A percentile compares a stretch with the other conserved stretches of the same genome.
Evolutionary conservation across 306 rosid species (phyloP).

Genomic region (Begonia peltatifolia): DNA sequence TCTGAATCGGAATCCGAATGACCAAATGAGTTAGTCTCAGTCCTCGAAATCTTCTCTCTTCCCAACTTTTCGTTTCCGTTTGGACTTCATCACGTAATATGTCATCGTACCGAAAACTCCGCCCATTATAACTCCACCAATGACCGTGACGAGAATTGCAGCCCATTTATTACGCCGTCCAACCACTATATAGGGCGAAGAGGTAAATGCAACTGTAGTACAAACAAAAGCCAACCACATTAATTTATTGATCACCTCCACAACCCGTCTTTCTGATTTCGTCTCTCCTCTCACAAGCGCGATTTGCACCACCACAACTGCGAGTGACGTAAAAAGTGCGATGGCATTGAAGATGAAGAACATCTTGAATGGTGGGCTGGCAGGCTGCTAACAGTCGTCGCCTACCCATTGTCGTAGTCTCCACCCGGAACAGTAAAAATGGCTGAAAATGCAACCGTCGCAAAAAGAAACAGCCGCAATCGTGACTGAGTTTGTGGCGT

Average conservation of each 20-base stretch:
- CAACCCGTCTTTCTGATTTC: slow-evolving; percentile 61
- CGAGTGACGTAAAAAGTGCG: slow-evolving; percentile 62
- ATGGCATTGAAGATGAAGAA: slow-evolving; percentile 61
- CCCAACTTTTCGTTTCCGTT: slow-evolving; percentile 32
- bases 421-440: slow-evolving; percentile 86
- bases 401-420: slow-evolving; percentile 30
- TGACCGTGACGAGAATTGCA: slow-evolving; percentile 44
- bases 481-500: slow-evolving; percentile 78
- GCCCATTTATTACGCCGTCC: slow-evolving; percentile 69
- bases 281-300: slow-evolving; percentile 73
- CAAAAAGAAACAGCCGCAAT: slow-evolving; percentile 74
- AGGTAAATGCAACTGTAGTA: slow-evolving; percentile 52
- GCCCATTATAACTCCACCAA: slow-evolving; percentile 44
- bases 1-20: slow-evolving; percentile 52
- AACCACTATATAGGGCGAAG: slow-evolving; percentile 64
- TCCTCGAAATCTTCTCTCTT: slow-evolving; percentile 35
- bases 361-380: slow-evolving; percentile 40
- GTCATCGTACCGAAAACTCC: slow-evolving; percentile 75
- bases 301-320: slow-evolving; percentile 83
- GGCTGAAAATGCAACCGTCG: slow-evolving; percentile 85
- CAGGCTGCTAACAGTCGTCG: slow-evolving; percentile 25
- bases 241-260: slow-evolving; percentile 72
- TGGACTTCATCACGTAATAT: slow-evolving; percentile 56
- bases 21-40: slow-evolving; percentile 9
- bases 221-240: slow-evolving; percentile 86